Conservation (phyloP, 2,329 filamentous ascomycete species). For the Neoascochyta sp. region DNA sequence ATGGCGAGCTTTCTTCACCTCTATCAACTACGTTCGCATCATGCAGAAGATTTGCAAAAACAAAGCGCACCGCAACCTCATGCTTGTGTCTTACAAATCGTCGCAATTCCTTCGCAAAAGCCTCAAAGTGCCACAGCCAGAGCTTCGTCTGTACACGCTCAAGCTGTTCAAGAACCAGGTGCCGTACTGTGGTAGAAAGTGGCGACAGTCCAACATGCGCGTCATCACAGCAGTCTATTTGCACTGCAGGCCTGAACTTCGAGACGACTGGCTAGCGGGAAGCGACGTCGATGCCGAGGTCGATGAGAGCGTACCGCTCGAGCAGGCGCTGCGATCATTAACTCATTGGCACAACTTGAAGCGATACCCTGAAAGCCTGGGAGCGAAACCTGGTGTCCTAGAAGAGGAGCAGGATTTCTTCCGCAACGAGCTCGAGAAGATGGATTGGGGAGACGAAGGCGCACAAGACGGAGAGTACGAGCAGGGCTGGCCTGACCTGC, state of each 20-base stretch:
- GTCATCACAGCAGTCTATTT: conserved; percentile 97
- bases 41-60: conserved; percentile 97
- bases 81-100: conserved; percentile 94
- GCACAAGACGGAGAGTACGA: conserved; percentile 24
- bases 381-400: conserved; percentile 39
- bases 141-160: conserved; percentile 86
- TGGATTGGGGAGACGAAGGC: conserved; percentile 41
- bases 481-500: conserved; percentile 20
- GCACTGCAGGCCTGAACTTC: conserved; percentile 84
- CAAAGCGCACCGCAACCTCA: conserved; percentile 89
- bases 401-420: conserved; percentile 50
- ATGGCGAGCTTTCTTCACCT: conserved; percentile 89
- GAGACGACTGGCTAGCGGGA: conserved; percentile 92
- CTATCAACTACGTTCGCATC: conserved; percentile 91
- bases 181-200: conserved; percentile 95
- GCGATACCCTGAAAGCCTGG: conserved; percentile 75
- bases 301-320: conserved; percentile 84
- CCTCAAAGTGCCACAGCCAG: conserved; percentile 82
- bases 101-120: conserved; percentile 88
- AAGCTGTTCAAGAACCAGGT: conserved; percentile 99
- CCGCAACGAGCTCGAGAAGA: conserved; percentile 48
- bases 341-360: conserved; percentile 94
- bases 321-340: conserved; percentile 82
- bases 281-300: conserved; percentile 91
- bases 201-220: conserved; percentile 97